A percentile compares a stretch with the other conserved stretches of the same genome.
Evolutionary conservation across 1,139 yeast species (phyloP).

Genomic region (Hanseniaspora gamundiae): DNA sequence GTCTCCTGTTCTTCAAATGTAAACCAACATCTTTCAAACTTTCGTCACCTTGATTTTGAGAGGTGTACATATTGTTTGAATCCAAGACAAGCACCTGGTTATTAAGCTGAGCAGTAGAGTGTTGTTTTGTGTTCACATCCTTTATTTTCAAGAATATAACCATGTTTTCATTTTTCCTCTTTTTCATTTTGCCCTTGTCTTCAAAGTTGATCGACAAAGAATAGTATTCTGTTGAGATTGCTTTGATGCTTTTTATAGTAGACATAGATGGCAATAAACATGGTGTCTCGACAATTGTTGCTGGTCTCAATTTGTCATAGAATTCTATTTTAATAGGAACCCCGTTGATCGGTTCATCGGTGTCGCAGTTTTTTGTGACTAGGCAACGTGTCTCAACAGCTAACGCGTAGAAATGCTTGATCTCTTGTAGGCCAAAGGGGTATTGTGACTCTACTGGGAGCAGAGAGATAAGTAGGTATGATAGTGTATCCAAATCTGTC

Average conservation of each 20-base stretch:
- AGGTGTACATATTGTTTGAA: not conserved
- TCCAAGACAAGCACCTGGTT: not conserved
- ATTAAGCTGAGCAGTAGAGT: not conserved
- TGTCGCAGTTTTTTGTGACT: conserved; percentile 56
- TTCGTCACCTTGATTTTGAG: not conserved
- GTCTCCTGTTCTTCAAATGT: not conserved
- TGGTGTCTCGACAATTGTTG: conserved; percentile 35
- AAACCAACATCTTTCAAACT: conserved; percentile 1
- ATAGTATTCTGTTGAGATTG: conserved; percentile 16
- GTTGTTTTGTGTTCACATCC: not conserved
- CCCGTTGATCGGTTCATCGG: conserved; percentile 35
- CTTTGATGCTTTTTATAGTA: conserved; percentile 27
- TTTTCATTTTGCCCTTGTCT: conserved; percentile 5
- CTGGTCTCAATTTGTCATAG: conserved; percentile 25
- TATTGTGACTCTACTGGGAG: conserved; percentile 53
- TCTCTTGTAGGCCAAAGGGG: conserved; percentile 76
- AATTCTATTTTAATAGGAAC: conserved; percentile 36
- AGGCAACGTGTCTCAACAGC: conserved; percentile 75
- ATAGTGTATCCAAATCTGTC: conserved; percentile 15
- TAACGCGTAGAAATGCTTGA: conserved; percentile 85
- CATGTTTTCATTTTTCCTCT: conserved; percentile 1
- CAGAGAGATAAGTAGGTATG: conserved; percentile 58
- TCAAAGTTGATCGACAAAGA: conserved; percentile 20
- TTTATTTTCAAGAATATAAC: not conserved
- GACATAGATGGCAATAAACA: conserved; percentile 55